Percentiles rank a stretch among this genome's conserved stretches.
Evolutionary conservation across 106 monocot genomes (phyloP).

Genomic region (Dendrobium chrysotoxum): DNA sequence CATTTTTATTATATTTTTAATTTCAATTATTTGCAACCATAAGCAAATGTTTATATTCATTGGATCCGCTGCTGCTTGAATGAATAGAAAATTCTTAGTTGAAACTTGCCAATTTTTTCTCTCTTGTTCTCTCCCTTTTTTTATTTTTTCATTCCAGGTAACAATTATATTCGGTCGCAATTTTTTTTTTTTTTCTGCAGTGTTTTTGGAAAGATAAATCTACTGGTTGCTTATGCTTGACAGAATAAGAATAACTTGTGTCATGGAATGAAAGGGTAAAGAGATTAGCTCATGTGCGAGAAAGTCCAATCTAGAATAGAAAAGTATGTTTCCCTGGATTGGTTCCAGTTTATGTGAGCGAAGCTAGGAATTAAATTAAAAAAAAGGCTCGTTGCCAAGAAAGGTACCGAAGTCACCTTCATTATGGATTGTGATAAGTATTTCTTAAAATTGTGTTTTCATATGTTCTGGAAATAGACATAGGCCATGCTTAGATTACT

Average conservation of each 20-base stretch:
- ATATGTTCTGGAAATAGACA: neutral
- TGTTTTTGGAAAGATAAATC: neutral
- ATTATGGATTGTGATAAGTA: neutral
- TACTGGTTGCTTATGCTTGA: neutral
- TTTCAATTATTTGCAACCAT: neutral
- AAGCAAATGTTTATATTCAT: neutral
- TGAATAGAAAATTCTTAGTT: neutral
- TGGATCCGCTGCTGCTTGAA: neutral
- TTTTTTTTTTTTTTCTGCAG: neutral
- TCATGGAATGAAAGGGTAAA: neutral
- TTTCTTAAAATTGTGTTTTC: neutral
- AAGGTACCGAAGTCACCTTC: neutral
- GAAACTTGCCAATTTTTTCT: neutral
- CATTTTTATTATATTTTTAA: neutral
- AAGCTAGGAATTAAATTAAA: neutral
- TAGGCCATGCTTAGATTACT: too few species aligned
- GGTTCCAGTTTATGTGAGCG: neutral
- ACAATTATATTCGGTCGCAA: neutral
- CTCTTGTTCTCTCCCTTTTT: neutral
- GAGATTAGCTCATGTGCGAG: neutral
- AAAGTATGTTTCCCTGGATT: neutral
- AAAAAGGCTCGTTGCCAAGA: neutral
- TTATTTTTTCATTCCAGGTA: neutral
- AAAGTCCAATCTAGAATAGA: neutral
- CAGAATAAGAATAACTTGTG: neutral